These are phyloP conservation scores for Sclerotinia trifoliorum DNA, from an alignment of 2,329 filamentous ascomycete species.

Conservation along the genomic window DNA sequence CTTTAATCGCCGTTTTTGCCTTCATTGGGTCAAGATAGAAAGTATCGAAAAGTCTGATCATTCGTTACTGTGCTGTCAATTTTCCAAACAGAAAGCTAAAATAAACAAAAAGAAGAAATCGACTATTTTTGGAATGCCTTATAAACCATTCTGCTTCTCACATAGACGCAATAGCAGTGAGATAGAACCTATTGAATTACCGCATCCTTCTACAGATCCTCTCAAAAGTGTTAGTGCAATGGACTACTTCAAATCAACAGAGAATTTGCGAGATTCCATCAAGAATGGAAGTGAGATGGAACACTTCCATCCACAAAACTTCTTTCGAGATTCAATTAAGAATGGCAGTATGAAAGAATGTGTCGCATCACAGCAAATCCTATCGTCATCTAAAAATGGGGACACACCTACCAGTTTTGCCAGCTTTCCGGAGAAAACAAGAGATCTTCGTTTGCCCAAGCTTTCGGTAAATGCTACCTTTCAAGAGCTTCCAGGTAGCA, in stretches of 20 bases:
- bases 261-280: neutral
- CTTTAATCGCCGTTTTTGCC: neutral
- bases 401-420: neutral
- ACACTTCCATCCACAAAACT: neutral
- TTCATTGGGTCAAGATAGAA: conserved; percentile 9
- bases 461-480: neutral
- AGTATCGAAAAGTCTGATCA: neutral
- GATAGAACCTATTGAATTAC: too few species aligned
- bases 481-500: neutral
- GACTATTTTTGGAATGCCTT: neutral
- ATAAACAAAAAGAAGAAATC: neutral
- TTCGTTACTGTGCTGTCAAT: neutral
- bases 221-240: too few species aligned
- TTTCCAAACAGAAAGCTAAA: neutral
- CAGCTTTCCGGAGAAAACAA: neutral
- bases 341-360: neutral
- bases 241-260: neutral
- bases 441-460: neutral
- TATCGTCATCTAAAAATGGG: neutral
- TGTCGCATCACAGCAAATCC: neutral
- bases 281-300: neutral
- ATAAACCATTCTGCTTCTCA: neutral
- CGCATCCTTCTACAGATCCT: too few species aligned
- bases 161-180: neutral
- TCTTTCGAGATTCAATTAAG: neutral